phyloP scores from a whole-genome alignment of 106 monocot species.

The Vanilla planifolia region DNA sequence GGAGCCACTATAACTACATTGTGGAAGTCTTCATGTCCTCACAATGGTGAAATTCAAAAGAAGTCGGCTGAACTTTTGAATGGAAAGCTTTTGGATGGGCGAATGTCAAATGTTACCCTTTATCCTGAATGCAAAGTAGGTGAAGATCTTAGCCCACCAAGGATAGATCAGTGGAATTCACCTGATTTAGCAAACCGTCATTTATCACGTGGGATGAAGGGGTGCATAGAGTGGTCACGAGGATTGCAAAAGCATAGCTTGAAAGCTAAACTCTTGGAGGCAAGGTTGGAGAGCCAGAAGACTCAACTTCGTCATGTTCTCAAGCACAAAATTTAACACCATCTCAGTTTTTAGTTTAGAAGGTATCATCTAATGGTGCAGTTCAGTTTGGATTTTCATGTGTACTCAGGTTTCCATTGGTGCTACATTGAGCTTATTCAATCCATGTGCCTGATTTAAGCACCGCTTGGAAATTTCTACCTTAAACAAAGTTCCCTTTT shows the following conservation, averaged over 20 bases:
- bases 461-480: too few species aligned
- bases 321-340: slow-evolving; percentile 35
- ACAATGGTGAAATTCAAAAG: slow-evolving; percentile 34
- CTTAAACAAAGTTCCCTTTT: too few species aligned
- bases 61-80: slow-evolving; percentile 30
- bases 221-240: slow-evolving; percentile 36
- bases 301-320: slow-evolving; percentile 54
- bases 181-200: slow-evolving; percentile 52
- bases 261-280: slow-evolving; percentile 48
- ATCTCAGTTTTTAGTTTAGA: background rate
- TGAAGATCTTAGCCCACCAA: slow-evolving; percentile 32
- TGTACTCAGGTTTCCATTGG: too few species aligned
- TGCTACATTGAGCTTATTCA: too few species aligned
- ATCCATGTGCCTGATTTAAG: background rate
- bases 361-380: too few species aligned
- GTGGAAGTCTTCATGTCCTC: slow-evolving; percentile 50
- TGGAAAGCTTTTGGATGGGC: slow-evolving; percentile 39
- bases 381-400: too few species aligned
- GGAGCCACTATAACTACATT: slow-evolving; percentile 55
- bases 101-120: slow-evolving; percentile 33
- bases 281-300: slow-evolving; percentile 48
- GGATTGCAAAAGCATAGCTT: slow-evolving; percentile 36
- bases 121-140: slow-evolving; percentile 31
- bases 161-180: slow-evolving; percentile 47
- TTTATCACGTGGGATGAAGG: slow-evolving; percentile 38